Evolutionary conservation across 345 rosid genomes (phyloP).

Genomic region (Leavenworthia alabamica): DNA sequence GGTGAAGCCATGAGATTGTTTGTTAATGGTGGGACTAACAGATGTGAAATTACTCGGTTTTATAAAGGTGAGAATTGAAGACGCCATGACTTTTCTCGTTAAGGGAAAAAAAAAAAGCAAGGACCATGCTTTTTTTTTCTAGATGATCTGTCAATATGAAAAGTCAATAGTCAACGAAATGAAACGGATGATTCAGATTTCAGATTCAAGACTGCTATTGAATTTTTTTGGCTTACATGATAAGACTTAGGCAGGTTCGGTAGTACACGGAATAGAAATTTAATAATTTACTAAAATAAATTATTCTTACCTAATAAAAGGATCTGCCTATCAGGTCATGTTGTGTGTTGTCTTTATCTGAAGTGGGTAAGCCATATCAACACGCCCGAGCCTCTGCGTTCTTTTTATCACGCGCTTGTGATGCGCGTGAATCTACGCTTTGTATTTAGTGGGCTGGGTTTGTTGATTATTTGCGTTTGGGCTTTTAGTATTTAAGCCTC

Average conservation of each 20-base stretch:
- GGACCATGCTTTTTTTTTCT: not conserved
- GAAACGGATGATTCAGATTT: not conserved
- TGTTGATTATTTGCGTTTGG: not conserved
- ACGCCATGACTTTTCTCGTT: constrained; percentile 6
- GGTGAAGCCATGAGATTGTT: constrained; percentile 19
- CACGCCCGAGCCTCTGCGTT: not conserved
- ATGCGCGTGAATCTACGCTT: too few species aligned
- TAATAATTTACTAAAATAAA: not conserved
- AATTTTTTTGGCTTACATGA: not conserved
- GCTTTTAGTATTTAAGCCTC: not conserved
- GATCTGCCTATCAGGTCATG: not conserved
- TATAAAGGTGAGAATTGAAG: constrained; percentile 21
- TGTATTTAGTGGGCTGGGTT: not conserved
- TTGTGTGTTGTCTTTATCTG: not conserved
- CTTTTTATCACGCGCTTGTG: not conserved
- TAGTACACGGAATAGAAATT: not conserved
- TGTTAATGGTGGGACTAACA: constrained; percentile 6
- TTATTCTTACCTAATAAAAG: not conserved
- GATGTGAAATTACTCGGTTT: not conserved
- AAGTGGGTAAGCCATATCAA: not conserved
- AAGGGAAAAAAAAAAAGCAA: not conserved
- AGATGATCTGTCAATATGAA: not conserved
- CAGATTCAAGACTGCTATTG: not conserved
- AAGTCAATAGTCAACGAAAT: constrained; percentile 18
- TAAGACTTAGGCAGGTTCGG: not conserved